phyloP scores from a whole-genome alignment of 192 early-diverging fungal species.

The Coemansia sp. region DNA sequence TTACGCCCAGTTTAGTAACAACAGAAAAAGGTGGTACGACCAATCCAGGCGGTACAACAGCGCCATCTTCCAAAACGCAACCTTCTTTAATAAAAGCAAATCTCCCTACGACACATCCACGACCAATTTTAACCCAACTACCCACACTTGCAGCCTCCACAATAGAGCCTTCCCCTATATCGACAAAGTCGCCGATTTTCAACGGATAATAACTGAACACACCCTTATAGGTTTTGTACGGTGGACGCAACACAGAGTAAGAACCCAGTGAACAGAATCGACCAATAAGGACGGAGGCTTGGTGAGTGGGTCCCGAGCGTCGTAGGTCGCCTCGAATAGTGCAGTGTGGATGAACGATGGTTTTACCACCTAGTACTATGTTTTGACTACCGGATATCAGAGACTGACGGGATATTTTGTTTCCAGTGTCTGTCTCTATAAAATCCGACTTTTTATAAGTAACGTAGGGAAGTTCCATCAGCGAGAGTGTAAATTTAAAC shows the following conservation, averaged over 20 bases:
- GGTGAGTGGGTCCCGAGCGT: conserved; percentile 82
- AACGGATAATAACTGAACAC: conserved; percentile 96
- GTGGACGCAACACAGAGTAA: conserved; percentile 84
- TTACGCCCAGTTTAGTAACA: neutral
- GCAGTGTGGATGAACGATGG: conserved; percentile 89
- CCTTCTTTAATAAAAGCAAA: conserved; percentile 98
- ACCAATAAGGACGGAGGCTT: conserved; percentile 91
- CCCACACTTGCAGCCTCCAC: conserved; percentile 94
- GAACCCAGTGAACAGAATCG: conserved; percentile 83
- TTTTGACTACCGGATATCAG: conserved; percentile 95
- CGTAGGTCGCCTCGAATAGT: conserved; percentile 94
- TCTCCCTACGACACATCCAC: conserved; percentile 92
- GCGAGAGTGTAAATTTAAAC: neutral
- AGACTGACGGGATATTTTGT: conserved; percentile 93
- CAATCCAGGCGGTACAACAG: conserved; percentile 89
- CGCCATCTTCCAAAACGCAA: conserved; percentile 84
- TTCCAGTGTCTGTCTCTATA: conserved; percentile 98
- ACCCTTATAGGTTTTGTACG: conserved; percentile 91
- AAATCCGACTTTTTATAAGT: conserved; percentile 86
- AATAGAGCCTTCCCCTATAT: conserved; percentile 84
- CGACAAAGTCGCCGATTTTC: conserved; percentile 93
- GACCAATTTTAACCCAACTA: conserved; percentile 86
- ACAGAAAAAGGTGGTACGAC: conserved; percentile 88
- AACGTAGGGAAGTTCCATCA: conserved; percentile 73
- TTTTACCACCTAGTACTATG: conserved; percentile 96